Evolutionary conservation across 2,329 filamentous ascomycete species (phyloP), one percentile per base, ranked within the genome.

Genomic region (Fusarium domesticum): DNA sequence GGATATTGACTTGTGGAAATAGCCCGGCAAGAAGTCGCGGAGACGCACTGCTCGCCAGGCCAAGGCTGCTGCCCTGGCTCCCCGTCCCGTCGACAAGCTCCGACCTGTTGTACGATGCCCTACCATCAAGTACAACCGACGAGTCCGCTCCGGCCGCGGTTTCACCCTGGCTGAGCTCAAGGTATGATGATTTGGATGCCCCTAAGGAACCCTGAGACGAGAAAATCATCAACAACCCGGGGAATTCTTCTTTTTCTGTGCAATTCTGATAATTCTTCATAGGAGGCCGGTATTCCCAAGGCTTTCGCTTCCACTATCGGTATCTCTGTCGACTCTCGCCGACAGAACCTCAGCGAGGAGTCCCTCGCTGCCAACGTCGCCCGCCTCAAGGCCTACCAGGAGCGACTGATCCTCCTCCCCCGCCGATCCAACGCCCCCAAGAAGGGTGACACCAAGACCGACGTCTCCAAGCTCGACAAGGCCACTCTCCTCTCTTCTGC

Each of bases 71-170:
- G 86, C 89, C 68, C 80, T 97, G 69, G 93, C 93, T 70, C 93
- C 93, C 70, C 90, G 93, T 67, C 93, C 93, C 64, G 88, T 96
- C 75, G 93, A 98, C 83, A 91, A 89, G 77, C 83, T 98, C 71
- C 85, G 91, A 72, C 93, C 93, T 62, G 78, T 97, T 74, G 92
- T 98, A 65, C 88, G 91, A 80, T 97, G 92, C 86, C 92, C 93
- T 70, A 92, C 89, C 66, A 76, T 96, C 81, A 96, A 95, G 83
- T 95, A 98, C 84, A 98, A 98, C 89, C 91, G 93, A 72, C 90
- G 90, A 72, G 87, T 95, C 70, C 87, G 93, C 72, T 84, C 89
- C 70, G 93, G 93, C 74, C 90, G 93, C 81, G 93, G 93, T 73
- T 98, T 98, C 87, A 89, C 92, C 65, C 81, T 97, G 62, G 81